Base-by-base conservation (phyloP, 345 rosid species). In the Salix purpurea region DNA sequence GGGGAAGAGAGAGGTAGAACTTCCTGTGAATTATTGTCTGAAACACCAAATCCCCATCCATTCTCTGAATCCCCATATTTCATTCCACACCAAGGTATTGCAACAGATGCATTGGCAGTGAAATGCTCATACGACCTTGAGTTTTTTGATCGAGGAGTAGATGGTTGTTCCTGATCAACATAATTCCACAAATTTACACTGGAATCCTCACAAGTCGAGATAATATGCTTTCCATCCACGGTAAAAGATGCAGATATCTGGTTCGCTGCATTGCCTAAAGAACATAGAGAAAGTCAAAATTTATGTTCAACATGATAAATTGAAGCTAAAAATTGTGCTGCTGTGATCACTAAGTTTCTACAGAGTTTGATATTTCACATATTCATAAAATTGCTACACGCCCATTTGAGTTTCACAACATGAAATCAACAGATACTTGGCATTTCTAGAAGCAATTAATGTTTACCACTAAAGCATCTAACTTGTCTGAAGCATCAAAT, bases 151-250 rank as follows among this genome's bases (percentile, higher is more conserved):
- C 76, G 82, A 39, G 88, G 76, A 70, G 83, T 26, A 2, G 61
- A 10, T 21, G 26, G 26, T 78, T 52, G 87, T 69, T 84, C 91
- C 68, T 78, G 87, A 68, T 76, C 58, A 40, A 70, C 37, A 76
- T 85, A 88, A 83, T 90, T 90, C 97, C 97, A 92, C n/a, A 92
- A 67, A 79, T 88, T 83, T 73, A 92, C 80, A 61, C 85, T 85
- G 23, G 95, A 87, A 80, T 90, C 94, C 65, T 89, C 94, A 71
- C 83, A 86, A 30, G 91, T 80, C 9, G 97, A 89, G 74, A 92
- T 77, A 1, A 92, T 79, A 78, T 92, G 96, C 69, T 88, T 91
- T 70, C 97, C 92, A 67, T 91, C 94, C 23, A 89, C 78, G 18
- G 92, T 90, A 80, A 92, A 91, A 28, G 89, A 82, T 44, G 97